These are phyloP conservation scores for Heliosperma pusillum DNA, from an alignment of 148 eudicot genomes.

Conservation along the genomic window DNA sequence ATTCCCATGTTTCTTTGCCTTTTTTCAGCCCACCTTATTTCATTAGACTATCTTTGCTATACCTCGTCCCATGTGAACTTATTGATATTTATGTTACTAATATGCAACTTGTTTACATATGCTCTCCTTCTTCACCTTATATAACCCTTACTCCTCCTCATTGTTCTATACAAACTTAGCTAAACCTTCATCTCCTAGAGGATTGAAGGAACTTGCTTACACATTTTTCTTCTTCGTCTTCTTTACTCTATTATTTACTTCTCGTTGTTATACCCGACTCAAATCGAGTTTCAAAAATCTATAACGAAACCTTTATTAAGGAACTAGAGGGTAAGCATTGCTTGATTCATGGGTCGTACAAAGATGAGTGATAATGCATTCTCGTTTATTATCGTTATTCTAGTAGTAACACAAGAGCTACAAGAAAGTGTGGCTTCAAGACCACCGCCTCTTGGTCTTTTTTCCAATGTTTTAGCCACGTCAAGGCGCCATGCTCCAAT, in stretches of 20 bases:
- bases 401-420: constrained; percentile 5
- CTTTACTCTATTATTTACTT: no score
- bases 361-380: not conserved
- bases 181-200: no score
- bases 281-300: no score
- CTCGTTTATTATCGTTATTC: not conserved
- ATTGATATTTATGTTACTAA: not conserved
- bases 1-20: constrained; percentile 34
- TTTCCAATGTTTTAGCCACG: not conserved
- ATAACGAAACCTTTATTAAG: not conserved
- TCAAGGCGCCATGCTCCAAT: not conserved
- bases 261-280: no score
- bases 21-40: not conserved
- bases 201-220: no score
- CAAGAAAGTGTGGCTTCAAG: constrained; percentile 17
- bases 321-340: not conserved
- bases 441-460: constrained; percentile 1
- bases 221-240: no score
- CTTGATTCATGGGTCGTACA: not conserved
- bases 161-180: not conserved
- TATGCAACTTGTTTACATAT: not conserved
- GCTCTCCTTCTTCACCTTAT: constrained; percentile 19
- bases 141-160: constrained; percentile 32
- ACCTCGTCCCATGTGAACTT: not conserved
- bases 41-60: not conserved